Base-by-base conservation (phyloP, 495 filamentous ascomycete genomes). In the Choiromyces venosus region DNA sequence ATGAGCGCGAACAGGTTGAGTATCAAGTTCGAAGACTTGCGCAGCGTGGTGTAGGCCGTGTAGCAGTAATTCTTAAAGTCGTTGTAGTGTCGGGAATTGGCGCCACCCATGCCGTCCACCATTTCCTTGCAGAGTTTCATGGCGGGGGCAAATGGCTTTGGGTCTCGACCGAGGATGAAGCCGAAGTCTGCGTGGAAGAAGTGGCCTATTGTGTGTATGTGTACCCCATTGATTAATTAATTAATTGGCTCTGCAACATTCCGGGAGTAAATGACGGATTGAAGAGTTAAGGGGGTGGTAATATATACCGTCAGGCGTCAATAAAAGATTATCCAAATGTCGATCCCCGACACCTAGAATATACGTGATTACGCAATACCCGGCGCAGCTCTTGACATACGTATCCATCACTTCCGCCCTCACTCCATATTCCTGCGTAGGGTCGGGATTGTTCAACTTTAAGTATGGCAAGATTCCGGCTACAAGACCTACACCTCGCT, bases 101-200 rank as follows among this genome's bases (percentile, higher is more conserved):
- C 85, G 9, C 96, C 94, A 71, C 95, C 95, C 95, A 99, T 97
- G 69, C 93, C 94, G 78, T 98, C 95, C 19, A 97, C 91, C 95
- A 99, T 99, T 80, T 99, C 95, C 78, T 93, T 93, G 83, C 91
- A 92, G 33, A 99, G 88, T 79, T 99, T 99, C 90, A 99, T 96
- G 74, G 91, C 89, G 0, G 95, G 95, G 2, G 95, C 93, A 79
- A 98, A 97, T 4, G 95, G 95, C 78, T 99, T 99, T 1, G 95
- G 95, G 78, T 99, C 95, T 29, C 95, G 93, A 42, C 95, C 95
- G 12, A 99, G 90, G 74, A 99, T 98, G 84, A 94, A 99, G 42
- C 96, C 94, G 76, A 99, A 98, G 79, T 98, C 95, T 39, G 92
- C 93, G 82, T 99, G 95, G 87, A 99, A 98, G 84, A 99, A 99